A percentile compares a stretch with the other conserved stretches of the same genome.
Evolutionary conservation across 345 rosid species (phyloP).

Genomic region (Eucalyptus lansdowneana): DNA sequence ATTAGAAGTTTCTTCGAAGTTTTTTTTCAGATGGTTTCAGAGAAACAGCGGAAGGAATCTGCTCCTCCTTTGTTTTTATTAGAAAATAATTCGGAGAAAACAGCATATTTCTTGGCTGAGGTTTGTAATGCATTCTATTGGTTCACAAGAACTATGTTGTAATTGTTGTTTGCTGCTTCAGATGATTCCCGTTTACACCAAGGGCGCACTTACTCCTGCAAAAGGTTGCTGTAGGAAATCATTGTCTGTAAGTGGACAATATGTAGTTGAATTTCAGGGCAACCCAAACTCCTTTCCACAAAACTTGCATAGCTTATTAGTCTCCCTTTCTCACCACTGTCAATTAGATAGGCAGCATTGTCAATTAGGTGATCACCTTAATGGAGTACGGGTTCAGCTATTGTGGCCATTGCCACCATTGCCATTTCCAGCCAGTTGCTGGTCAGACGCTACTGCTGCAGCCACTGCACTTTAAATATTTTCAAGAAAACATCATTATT

Average conservation of each 20-base stretch:
- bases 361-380: background rate
- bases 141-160: background rate
- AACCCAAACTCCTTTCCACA: background rate
- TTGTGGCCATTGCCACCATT: background rate
- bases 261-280: background rate
- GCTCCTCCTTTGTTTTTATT: slow-evolving; percentile 73
- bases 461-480: background rate
- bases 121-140: slow-evolving; percentile 25
- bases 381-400: background rate
- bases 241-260: background rate
- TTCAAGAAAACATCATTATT: background rate
- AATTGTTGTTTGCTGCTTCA: background rate
- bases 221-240: background rate
- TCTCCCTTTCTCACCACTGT: background rate
- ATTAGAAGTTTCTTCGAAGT: background rate
- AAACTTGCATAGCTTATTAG: background rate
- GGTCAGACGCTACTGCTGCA: background rate
- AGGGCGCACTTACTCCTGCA: background rate
- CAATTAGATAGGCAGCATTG: background rate
- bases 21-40: slow-evolving; percentile 69
- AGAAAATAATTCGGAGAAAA: slow-evolving; percentile 55
- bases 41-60: slow-evolving; percentile 91
- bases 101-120: slow-evolving; percentile 75
- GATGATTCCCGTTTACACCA: background rate
- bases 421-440: background rate